Evolutionary conservation across 2,329 filamentous ascomycete genomes (phyloP).

Genomic region (Fusarium sulawesiense): DNA sequence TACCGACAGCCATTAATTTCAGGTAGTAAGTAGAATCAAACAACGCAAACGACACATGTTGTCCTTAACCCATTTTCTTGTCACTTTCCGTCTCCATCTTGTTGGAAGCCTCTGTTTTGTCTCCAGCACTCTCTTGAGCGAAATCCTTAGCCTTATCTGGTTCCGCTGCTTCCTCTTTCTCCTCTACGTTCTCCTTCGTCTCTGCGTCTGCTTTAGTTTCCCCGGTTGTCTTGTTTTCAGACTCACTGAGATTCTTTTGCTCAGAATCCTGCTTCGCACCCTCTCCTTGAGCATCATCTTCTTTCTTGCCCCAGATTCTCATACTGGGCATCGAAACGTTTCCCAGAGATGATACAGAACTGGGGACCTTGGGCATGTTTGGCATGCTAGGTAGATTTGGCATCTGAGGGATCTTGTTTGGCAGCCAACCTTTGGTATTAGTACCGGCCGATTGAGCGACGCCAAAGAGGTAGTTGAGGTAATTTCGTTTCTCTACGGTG

Average conservation of each 20-base stretch:
- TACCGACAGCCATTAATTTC: not conserved
- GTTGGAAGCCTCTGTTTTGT: not conserved
- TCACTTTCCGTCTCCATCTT: not conserved
- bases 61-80: not conserved
- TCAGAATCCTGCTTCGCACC: not conserved
- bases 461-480: slow-evolving; percentile 62
- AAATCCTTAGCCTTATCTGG: not conserved
- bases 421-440: slow-evolving; percentile 58
- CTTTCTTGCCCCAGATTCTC: slow-evolving; percentile 48
- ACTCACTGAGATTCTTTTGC: not conserved
- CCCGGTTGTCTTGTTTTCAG: not conserved
- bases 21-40: not conserved
- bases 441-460: slow-evolving; percentile 62
- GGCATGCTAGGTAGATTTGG: slow-evolving; percentile 51
- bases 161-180: not conserved
- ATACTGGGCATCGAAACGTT: slow-evolving; percentile 49
- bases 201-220: not conserved
- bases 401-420: slow-evolving; percentile 55
- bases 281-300: not conserved
- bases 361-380: slow-evolving; percentile 45
- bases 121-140: not conserved
- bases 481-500: slow-evolving; percentile 54
- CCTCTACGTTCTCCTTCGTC: not conserved
- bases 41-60: not conserved
- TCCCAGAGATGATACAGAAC: slow-evolving; percentile 47